These are phyloP conservation scores for Termitomyces sp. DNA, from an alignment of 768 basidiomycete genomes.

Conservation along the genomic window DNA sequence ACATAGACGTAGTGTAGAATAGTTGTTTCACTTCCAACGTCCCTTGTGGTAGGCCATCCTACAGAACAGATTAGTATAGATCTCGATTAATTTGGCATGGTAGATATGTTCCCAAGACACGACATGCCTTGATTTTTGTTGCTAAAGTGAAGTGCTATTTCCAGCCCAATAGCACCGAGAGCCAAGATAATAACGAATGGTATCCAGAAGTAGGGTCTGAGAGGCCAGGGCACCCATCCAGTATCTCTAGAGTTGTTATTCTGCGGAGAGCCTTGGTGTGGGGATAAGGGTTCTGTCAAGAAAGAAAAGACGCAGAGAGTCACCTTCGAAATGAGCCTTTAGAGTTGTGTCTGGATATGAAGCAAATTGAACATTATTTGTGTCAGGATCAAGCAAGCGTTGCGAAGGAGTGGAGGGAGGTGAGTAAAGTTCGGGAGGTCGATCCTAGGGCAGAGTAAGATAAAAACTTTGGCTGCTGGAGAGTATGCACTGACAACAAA, in stretches of 20 bases:
- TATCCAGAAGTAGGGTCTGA: slow-evolving; percentile 45
- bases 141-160: slow-evolving; percentile 44
- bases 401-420: slow-evolving; percentile 16
- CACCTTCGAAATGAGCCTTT: not conserved
- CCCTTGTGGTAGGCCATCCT: slow-evolving; percentile 43
- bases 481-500: not conserved
- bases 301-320: not conserved
- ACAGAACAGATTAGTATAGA: not conserved
- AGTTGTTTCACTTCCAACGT: slow-evolving; percentile 26
- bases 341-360: slow-evolving; percentile 12
- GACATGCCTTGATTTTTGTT: slow-evolving; percentile 40
- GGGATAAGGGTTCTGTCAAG: not conserved
- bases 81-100: not conserved
- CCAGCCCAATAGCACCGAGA: slow-evolving; percentile 38
- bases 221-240: slow-evolving; percentile 41
- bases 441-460: not conserved
- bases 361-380: slow-evolving; percentile 19
- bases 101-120: not conserved
- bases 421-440: slow-evolving; percentile 1
- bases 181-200: slow-evolving; percentile 36
- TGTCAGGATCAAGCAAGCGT: slow-evolving; percentile 11
- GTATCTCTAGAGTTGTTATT: not conserved
- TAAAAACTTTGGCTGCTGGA: not conserved
- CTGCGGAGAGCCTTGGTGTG: not conserved
- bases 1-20: slow-evolving; percentile 55